These are phyloP conservation scores for Talinum fruticosum DNA, from an alignment of 148 eudicot genomes.

Conservation along the genomic window DNA sequence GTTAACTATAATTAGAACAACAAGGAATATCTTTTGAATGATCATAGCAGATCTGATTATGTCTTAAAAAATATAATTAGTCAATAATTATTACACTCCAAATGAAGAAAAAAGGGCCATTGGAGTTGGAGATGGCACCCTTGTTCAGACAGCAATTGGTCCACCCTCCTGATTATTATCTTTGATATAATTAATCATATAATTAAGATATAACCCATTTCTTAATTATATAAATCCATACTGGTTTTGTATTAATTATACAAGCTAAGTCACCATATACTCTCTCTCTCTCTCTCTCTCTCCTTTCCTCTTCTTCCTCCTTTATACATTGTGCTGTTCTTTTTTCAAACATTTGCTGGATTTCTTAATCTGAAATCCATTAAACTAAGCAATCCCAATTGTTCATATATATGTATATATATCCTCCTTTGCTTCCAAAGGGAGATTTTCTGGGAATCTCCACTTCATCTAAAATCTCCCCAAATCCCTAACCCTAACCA, in stretches of 20 bases:
- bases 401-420: background rate
- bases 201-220: background rate
- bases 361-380: background rate
- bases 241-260: background rate
- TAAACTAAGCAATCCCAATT: background rate
- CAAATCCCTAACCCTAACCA: slow-evolving; percentile 34
- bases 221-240: background rate
- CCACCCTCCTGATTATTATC: slow-evolving; percentile 13
- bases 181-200: background rate
- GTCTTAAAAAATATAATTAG: slow-evolving; percentile 9
- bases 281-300: background rate
- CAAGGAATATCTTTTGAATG: slow-evolving; percentile 11
- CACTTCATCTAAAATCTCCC: slow-evolving; percentile 20
- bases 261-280: background rate
- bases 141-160: slow-evolving; percentile 18
- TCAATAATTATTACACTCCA: slow-evolving; percentile 16
- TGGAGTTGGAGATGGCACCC: slow-evolving; percentile 4
- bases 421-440: slow-evolving; percentile 1
- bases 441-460: slow-evolving; percentile 23
- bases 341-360: background rate
- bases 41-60: slow-evolving; percentile 5
- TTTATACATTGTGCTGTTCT: background rate
- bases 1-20: background rate
- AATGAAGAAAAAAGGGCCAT: background rate
- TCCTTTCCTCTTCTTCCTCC: slow-evolving; percentile 1